Base-by-base conservation (phyloP, 140 eudicot genomes). In the Anethum foeniculum region DNA sequence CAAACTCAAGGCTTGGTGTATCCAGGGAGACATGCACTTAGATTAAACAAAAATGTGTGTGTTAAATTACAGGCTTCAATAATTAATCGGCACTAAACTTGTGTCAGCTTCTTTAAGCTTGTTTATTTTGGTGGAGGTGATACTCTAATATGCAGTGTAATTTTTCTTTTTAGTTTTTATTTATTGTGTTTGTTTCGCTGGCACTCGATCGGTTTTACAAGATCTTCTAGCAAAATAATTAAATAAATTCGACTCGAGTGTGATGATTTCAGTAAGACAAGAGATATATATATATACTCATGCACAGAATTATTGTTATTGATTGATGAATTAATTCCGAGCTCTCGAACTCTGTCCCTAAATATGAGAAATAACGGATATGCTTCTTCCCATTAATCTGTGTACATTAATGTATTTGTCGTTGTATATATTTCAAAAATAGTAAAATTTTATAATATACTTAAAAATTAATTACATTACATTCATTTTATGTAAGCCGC, bases 21-120 rank as follows among this genome's bases (percentile, higher is more conserved):
- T 23, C 77, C 18, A 5, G 77, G 7, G 77, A 72, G 77, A 72
- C 77, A 21, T 72, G 77, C 49, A 72, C 77, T 36, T 72, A 41
- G 49, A 38, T 72, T 72, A 36, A 19, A 19, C 0, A 72, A 39
- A 3, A 7, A 39, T 2, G 18, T 6, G 25, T 68, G 43, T 72
- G 27, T 34, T 36, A 21, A 69, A 34, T 36, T 71, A 34, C 10
- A 11, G 27, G 28, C 16, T 72, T 11, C 30, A 23, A 72, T n/a
- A 19, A 19, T 72, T 72, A 30, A 14, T 32, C 1, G 44, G 43
- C 39, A 62, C 16, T 60, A n/a, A n/a, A 60, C 32, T 25, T 62
- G 69, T 25, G 69, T 25, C 18, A 25, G 25, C 69, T 62, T 62
- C 36, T 62, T n/a, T 62, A 62, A 62, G 69, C 69, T 60, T 60